Evolutionary conservation across 164 flowering plant genomes (phyloP).

Genomic region (Hamamelis virginiana): DNA sequence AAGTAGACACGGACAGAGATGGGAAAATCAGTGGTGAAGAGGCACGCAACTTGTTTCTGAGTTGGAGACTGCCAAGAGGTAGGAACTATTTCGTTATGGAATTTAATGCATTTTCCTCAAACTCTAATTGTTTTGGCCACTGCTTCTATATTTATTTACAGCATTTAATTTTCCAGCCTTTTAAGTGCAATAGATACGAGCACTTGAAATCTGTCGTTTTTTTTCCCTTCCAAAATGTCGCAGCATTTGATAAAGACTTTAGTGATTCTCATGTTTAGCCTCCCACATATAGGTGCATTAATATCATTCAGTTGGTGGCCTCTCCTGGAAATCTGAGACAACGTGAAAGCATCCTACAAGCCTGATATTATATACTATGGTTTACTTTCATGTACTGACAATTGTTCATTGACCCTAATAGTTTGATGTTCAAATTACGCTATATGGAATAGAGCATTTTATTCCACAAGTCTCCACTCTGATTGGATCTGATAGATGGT

Average conservation of each 20-base stretch:
- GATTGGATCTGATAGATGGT: neutral
- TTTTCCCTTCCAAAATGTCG: neutral
- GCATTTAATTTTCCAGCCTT: neutral
- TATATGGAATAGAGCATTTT: neutral
- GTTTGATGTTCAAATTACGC: neutral
- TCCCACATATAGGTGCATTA: neutral
- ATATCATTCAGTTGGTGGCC: neutral
- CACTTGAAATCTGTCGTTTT: neutral
- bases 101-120: neutral
- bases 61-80: constrained; percentile 98
- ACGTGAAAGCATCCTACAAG: neutral
- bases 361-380: neutral
- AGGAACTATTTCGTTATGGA: constrained; percentile 1
- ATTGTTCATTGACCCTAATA: neutral
- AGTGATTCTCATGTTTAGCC: neutral
- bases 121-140: neutral
- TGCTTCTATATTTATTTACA: neutral
- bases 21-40: constrained; percentile 88
- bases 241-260: neutral
- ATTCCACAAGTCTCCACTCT: neutral
- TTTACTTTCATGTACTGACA: neutral
- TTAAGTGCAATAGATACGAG: neutral
- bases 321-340: neutral
- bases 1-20: constrained; percentile 89
- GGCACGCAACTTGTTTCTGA: constrained; percentile 84